phyloP scores from a whole-genome alignment of 305 asterid genomes.

The Euphrasia arctica region DNA sequence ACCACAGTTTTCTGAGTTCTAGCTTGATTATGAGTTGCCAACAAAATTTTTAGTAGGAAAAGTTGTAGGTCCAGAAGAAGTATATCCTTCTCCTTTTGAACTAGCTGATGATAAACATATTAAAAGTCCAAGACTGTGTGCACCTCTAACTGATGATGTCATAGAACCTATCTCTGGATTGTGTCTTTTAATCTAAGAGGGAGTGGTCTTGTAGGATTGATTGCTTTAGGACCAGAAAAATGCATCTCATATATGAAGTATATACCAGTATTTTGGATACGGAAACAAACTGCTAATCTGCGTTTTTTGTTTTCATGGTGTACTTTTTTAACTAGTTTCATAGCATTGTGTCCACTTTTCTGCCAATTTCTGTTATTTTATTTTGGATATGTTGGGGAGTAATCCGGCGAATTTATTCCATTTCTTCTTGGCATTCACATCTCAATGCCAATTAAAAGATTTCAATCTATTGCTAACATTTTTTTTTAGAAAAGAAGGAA shows the following conservation, averaged over 20 bases:
- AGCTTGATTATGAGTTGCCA: conserved; percentile 9
- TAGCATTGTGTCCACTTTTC: not conserved
- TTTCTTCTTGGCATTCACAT: not conserved
- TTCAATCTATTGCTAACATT: conserved; percentile 1
- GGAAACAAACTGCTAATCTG: not conserved
- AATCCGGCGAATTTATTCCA: not conserved
- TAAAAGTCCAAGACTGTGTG: too few relatives aligned
- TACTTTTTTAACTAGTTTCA: conserved; percentile 16
- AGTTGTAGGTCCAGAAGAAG: too few relatives aligned
- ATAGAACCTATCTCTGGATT: not conserved
- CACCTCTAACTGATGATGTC: not conserved
- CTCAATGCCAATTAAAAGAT: not conserved
- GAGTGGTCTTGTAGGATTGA: conserved; percentile 15
- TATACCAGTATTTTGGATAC: conserved; percentile 11
- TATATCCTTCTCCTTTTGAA: too few relatives aligned
- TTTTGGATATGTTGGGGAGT: too few relatives aligned
- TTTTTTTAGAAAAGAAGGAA: not conserved
- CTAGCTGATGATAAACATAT: too few relatives aligned
- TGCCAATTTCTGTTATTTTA: not conserved
- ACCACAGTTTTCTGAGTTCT: conserved; percentile 1
- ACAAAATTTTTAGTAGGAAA: too few relatives aligned
- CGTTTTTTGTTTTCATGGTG: not conserved
- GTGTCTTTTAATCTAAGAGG: not conserved
- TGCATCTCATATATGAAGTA: not conserved
- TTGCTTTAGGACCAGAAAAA: conserved; percentile 12